A percentile compares a stretch with the other conserved stretches of the same genome.
These are phyloP conservation scores for Bathelium albidoporum DNA, from an alignment of 495 filamentous ascomycete genomes.

Conservation along the genomic window DNA sequence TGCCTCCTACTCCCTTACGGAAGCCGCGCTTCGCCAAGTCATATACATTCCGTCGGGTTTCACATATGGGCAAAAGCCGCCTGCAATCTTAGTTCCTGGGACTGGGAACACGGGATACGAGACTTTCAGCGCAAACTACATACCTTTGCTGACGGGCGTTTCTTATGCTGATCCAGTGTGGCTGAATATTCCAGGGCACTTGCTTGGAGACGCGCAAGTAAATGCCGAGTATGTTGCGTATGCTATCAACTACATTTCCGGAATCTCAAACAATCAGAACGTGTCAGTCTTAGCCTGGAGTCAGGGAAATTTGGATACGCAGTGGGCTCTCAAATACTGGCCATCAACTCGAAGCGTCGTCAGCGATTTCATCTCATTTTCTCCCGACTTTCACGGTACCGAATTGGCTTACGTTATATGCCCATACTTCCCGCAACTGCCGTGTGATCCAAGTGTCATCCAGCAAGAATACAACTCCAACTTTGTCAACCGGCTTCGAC, in stretches of 20 bases:
- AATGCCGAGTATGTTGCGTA: slow-evolving; percentile 35
- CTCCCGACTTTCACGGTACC: slow-evolving; percentile 40
- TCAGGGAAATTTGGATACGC: slow-evolving; percentile 38
- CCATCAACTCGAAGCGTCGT: slow-evolving; percentile 31
- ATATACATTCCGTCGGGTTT: slow-evolving; percentile 39
- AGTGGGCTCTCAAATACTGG: slow-evolving; percentile 48
- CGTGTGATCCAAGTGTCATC: slow-evolving; percentile 29
- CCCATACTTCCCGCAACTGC: slow-evolving; percentile 14
- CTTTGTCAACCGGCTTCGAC: slow-evolving; percentile 32
- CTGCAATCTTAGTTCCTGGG: slow-evolving; percentile 39
- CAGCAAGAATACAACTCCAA: slow-evolving; percentile 37
- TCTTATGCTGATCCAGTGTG: slow-evolving; percentile 37
- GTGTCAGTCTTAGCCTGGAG: slow-evolving; percentile 40
- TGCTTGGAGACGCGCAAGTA: slow-evolving; percentile 34
- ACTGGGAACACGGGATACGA: slow-evolving; percentile 34
- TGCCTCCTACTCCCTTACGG: slow-evolving; percentile 35
- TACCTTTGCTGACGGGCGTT: slow-evolving; percentile 29
- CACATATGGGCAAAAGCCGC: slow-evolving; percentile 30
- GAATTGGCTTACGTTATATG: slow-evolving; percentile 24
- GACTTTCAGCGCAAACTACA: slow-evolving; percentile 36
- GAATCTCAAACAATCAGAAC: slow-evolving; percentile 24
- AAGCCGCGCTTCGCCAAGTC: slow-evolving; percentile 29
- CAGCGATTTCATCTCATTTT: slow-evolving; percentile 36
- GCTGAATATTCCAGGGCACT: slow-evolving; percentile 38
- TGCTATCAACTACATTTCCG: slow-evolving; percentile 38